Evolutionary conservation across 306 rosid genomes (phyloP).

Genomic region (Echinosophora koreensis): DNA sequence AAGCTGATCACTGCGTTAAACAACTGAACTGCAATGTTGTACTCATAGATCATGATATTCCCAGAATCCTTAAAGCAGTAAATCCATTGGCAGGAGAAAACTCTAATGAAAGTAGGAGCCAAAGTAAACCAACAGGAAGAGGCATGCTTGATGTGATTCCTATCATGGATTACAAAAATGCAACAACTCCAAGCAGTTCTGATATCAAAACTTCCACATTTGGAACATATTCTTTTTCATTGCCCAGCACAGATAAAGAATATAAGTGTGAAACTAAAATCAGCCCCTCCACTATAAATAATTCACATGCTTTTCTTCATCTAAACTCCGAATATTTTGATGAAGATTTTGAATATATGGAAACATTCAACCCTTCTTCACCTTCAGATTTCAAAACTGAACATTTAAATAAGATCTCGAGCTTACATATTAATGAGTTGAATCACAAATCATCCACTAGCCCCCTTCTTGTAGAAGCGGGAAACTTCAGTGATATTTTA

Average conservation of each 20-base stretch:
- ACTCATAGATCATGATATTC: conserved; percentile 45
- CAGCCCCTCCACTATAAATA: background rate
- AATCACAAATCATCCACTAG: too few species aligned
- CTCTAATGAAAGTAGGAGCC: background rate
- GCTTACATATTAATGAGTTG: background rate
- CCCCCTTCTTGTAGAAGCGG: too few species aligned
- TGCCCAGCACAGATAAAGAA: conserved; percentile 18
- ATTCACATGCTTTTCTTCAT: background rate
- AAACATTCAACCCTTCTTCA: conserved; percentile 7
- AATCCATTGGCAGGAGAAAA: conserved; percentile 25
- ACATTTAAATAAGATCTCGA: background rate
- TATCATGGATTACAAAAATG: conserved; percentile 6
- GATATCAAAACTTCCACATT: conserved; percentile 13
- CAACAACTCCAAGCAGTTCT: conserved; percentile 40
- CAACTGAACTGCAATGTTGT: conserved; percentile 47
- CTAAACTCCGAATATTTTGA: conserved; percentile 25
- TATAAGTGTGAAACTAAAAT: conserved; percentile 7
- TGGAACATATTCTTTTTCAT: conserved; percentile 29
- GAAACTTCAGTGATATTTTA: too few species aligned
- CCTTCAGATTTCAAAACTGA: background rate
- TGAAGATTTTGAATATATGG: conserved; percentile 37
- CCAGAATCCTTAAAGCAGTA: conserved; percentile 50
- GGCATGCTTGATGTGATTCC: conserved; percentile 15
- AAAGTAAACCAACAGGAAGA: conserved; percentile 16
- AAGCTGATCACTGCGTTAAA: conserved; percentile 46